phyloP scores from a whole-genome alignment of 2,329 filamentous ascomycete genomes.

The Orbilia quercus region DNA sequence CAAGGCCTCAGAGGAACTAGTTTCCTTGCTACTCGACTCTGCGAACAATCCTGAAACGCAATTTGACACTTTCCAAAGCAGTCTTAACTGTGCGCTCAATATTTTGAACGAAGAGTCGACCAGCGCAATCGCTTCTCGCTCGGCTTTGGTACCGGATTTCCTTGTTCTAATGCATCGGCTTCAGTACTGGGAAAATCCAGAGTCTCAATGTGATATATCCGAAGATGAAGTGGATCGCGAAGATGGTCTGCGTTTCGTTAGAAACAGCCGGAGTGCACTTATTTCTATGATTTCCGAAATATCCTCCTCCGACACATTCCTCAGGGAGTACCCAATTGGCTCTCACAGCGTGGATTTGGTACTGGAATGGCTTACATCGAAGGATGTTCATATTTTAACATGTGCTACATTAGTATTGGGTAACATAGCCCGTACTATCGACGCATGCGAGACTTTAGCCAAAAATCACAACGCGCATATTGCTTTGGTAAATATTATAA shows the following conservation, averaged over 20 bases:
- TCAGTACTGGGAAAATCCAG: conserved; percentile 31
- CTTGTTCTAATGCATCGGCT: conserved; percentile 24
- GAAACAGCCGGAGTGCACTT: conserved; percentile 52
- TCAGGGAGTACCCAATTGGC: conserved; percentile 63
- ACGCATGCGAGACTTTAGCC: conserved; percentile 64
- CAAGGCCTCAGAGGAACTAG: conserved; percentile 1
- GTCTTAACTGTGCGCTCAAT: conserved; percentile 12
- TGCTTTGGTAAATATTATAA: conserved; percentile 63
- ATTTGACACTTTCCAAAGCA: conserved; percentile 23
- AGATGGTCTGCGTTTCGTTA: conserved; percentile 35
- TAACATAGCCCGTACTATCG: conserved; percentile 65
- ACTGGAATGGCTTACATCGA: conserved; percentile 62
- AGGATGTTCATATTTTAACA: conserved; percentile 65
- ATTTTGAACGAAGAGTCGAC: conserved; percentile 18
- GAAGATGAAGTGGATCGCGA: conserved; percentile 17
- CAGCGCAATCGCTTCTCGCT: conserved; percentile 2
- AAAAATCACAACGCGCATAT: conserved; percentile 63
- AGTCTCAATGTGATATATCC: too few species aligned
- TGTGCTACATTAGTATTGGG: conserved; percentile 66
- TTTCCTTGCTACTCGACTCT: conserved; percentile 16
- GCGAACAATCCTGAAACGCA: background rate
- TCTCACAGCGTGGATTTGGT: conserved; percentile 63
- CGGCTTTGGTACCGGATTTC: conserved; percentile 8
- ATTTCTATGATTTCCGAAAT: conserved; percentile 58
- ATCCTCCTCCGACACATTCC: conserved; percentile 55